These are phyloP conservation scores for Penicillium robsamsonii DNA, from an alignment of 495 filamentous ascomycete species.

Conservation along the genomic window DNA sequence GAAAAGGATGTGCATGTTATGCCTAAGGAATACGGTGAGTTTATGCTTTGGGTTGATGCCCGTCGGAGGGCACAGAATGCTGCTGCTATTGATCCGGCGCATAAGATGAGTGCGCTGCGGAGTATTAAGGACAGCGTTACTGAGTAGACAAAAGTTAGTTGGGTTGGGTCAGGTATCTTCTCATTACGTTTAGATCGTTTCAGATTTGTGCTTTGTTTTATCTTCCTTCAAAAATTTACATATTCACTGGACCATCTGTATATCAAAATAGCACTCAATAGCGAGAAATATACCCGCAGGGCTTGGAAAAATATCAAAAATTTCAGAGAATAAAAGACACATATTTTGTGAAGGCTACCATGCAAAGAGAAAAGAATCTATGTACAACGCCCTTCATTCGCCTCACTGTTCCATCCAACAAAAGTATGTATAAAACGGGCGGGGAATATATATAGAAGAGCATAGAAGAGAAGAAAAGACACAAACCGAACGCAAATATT, in stretches of 20 bases:
- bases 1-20: conserved; percentile 70
- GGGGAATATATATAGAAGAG: conserved; percentile 7
- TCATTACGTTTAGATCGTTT: neutral
- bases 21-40: conserved; percentile 72
- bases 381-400: conserved; percentile 11
- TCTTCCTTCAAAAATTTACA: neutral
- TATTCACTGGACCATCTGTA: neutral
- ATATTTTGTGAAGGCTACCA: conserved; percentile 2
- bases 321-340: neutral
- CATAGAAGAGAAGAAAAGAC: neutral
- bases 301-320: neutral
- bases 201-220: neutral
- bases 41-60: conserved; percentile 78
- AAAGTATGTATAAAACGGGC: conserved; percentile 4
- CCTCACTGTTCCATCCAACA: conserved; percentile 3
- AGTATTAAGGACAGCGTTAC: conserved; percentile 47
- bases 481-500: neutral
- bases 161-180: neutral
- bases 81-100: conserved; percentile 33
- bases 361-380: conserved; percentile 3
- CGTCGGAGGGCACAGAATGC: conserved; percentile 56
- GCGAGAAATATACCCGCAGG: neutral
- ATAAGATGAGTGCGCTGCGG: conserved; percentile 39
- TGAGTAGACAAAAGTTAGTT: conserved; percentile 28
- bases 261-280: neutral